phyloP scores from a whole-genome alignment of 169 alveolate species.

The Eimeria tenella region DNA sequence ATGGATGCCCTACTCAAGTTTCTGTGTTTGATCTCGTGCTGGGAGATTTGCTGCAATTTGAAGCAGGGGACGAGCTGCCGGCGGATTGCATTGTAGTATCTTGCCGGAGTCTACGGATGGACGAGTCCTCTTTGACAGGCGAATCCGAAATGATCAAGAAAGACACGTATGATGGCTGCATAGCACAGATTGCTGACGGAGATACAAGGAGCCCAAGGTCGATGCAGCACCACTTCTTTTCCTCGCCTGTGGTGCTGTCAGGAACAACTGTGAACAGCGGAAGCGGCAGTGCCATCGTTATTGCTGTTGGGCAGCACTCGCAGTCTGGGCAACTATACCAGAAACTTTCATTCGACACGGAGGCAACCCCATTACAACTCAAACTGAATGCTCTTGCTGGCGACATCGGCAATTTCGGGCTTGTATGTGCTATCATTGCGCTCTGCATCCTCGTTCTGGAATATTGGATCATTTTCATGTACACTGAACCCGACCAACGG shows the following conservation, averaged over 20 bases:
- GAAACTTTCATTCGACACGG: conserved; percentile 82
- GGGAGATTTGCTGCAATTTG: conserved; percentile 91
- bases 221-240: conserved; percentile 82
- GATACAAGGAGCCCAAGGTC: conserved; percentile 69
- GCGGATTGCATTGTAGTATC: conserved; percentile 86
- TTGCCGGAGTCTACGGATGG: conserved; percentile 88
- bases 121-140: conserved; percentile 94
- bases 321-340: conserved; percentile 85
- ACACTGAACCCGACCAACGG: conserved; percentile 56
- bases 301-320: conserved; percentile 91
- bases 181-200: conserved; percentile 64
- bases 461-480: conserved; percentile 71
- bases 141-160: conserved; percentile 90
- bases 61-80: conserved; percentile 90
- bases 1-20: conserved; percentile 80
- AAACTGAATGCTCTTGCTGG: conserved; percentile 90
- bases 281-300: conserved; percentile 87
- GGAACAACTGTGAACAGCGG: conserved; percentile 93
- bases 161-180: conserved; percentile 82
- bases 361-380: conserved; percentile 89
- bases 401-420: conserved; percentile 88
- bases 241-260: conserved; percentile 89
- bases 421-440: conserved; percentile 86
- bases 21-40: conserved; percentile 88
- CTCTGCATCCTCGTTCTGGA: conserved; percentile 86